phyloP scores from a whole-genome alignment of 106 monocot species.

The Phalaenopsis aphrodite region DNA sequence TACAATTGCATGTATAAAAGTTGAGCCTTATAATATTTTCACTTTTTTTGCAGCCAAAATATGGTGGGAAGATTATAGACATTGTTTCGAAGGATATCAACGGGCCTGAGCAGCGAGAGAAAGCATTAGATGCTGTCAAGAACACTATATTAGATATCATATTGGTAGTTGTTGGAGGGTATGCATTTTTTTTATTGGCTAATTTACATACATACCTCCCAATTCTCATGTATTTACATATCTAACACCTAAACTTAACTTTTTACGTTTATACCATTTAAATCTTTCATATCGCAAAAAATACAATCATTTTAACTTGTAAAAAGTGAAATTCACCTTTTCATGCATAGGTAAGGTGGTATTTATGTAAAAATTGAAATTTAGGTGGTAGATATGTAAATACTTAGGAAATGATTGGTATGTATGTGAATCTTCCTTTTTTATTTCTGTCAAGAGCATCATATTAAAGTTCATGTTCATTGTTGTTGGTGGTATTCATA shows the following conservation, averaged over 20 bases:
- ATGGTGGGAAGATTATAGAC: slow-evolving; percentile 76
- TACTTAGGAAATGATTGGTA: too few relatives aligned
- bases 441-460: not conserved
- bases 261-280: too few relatives aligned
- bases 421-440: too few relatives aligned
- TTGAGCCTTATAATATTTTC: not conserved
- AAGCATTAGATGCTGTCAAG: slow-evolving; percentile 56
- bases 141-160: slow-evolving; percentile 45
- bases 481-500: not conserved
- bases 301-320: too few relatives aligned
- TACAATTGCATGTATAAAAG: not conserved
- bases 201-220: too few relatives aligned
- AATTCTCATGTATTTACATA: too few relatives aligned
- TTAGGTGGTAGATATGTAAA: too few relatives aligned
- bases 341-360: too few relatives aligned
- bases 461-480: not conserved
- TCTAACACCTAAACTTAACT: too few relatives aligned
- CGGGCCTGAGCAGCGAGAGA: slow-evolving; percentile 44
- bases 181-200: not conserved
- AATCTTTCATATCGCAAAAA: too few relatives aligned
- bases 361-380: too few relatives aligned
- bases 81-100: slow-evolving; percentile 56
- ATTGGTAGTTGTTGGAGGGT: slow-evolving; percentile 60
- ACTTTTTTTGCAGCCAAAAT: slow-evolving; percentile 55
- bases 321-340: too few relatives aligned